phyloP scores from a whole-genome alignment of 2,329 filamentous ascomycete species.

The Colletotrichum kahawae region DNA sequence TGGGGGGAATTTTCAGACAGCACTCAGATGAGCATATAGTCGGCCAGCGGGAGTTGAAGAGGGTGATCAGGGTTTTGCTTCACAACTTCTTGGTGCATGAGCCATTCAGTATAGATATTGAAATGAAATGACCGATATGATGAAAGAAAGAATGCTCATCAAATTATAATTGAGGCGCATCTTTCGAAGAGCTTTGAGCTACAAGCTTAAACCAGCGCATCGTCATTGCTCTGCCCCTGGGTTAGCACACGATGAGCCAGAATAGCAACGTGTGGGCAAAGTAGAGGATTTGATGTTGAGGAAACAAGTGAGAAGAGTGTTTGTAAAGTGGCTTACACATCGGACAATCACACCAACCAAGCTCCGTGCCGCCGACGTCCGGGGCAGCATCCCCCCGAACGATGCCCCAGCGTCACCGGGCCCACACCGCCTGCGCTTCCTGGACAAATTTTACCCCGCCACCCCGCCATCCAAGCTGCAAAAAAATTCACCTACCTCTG shows the following conservation, averaged over 20 bases:
- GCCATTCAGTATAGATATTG: neutral
- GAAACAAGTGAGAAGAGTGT: neutral
- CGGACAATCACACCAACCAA: neutral
- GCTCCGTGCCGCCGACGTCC: neutral
- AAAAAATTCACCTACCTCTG: constrained; percentile 3
- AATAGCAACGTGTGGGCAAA: accelerated
- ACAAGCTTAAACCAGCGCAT: neutral
- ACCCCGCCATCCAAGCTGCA: constrained; percentile 19
- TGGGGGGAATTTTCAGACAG: neutral
- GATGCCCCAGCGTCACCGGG: neutral
- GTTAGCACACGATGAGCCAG: neutral
- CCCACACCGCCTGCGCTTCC: constrained; percentile 17
- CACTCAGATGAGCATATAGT: neutral
- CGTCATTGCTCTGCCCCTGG: accelerated
- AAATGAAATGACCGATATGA: neutral
- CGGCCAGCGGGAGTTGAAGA: too few species aligned
- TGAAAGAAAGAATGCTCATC: neutral
- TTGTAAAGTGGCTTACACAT: neutral
- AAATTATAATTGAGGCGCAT: neutral
- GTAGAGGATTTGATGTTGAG: too few species aligned
- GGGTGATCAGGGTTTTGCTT: neutral
- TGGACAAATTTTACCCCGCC: constrained; percentile 11
- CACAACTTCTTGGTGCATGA: neutral
- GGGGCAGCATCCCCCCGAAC: neutral
- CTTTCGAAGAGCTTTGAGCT: neutral